Percentiles rank a stretch among this genome's conserved stretches.
Evolutionary conservation across 2,329 filamentous ascomycete species (phyloP).

Genomic region (Penicillium sp.): DNA sequence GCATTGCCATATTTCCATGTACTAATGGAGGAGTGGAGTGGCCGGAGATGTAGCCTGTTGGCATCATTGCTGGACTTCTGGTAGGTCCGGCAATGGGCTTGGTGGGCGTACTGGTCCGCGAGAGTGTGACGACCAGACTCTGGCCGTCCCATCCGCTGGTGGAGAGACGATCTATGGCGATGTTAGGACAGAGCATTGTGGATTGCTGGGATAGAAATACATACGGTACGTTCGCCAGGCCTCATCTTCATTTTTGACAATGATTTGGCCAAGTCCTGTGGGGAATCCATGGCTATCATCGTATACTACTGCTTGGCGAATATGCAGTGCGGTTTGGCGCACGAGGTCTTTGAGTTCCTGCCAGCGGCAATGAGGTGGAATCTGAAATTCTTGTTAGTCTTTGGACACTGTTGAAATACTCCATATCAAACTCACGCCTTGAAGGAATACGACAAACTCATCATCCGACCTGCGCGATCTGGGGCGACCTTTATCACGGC

Average conservation of each 20-base stretch:
- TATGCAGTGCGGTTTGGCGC: constrained; percentile 44
- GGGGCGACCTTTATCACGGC: constrained; percentile 33
- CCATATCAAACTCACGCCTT: constrained; percentile 35
- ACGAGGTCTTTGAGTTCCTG: constrained; percentile 47
- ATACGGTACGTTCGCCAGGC: constrained; percentile 45
- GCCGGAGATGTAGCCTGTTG: constrained; percentile 29
- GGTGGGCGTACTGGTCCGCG: constrained; percentile 41
- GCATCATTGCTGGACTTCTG: constrained; percentile 35
- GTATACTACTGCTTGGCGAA: constrained; percentile 46
- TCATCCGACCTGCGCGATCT: constrained; percentile 38
- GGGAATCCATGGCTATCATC: constrained; percentile 44
- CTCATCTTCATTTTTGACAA: constrained; percentile 46
- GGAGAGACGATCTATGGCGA: constrained; percentile 38
- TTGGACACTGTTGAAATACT: constrained; percentile 1
- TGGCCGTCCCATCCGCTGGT: constrained; percentile 46
- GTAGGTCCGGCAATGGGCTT: constrained; percentile 44
- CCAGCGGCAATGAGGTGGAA: constrained; percentile 45
- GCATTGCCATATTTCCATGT: constrained; percentile 29
- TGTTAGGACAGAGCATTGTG: constrained; percentile 12
- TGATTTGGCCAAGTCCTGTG: constrained; percentile 45
- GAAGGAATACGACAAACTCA: constrained; percentile 46
- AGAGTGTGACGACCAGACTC: constrained; percentile 42
- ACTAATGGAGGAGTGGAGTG: constrained; percentile 35
- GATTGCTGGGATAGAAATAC: constrained; percentile 8
- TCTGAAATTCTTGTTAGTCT: constrained; percentile 27